Percentiles rank a stretch among this genome's conserved stretches.
These are phyloP conservation scores for Jatropha curcas DNA, from an alignment of 345 rosid genomes.

Conservation along the genomic window DNA sequence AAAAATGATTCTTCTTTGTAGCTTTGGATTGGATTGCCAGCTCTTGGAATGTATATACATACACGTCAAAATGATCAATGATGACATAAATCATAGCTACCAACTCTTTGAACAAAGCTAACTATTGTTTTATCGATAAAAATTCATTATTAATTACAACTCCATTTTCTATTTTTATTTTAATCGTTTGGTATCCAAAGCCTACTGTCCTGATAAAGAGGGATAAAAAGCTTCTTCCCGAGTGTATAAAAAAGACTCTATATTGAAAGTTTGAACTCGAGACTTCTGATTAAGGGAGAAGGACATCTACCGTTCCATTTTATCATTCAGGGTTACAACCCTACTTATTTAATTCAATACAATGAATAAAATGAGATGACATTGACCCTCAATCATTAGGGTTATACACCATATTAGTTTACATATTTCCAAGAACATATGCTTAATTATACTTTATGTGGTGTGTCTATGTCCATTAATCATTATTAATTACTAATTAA, in stretches of 20 bases:
- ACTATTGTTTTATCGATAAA: background rate
- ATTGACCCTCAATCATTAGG: constrained; percentile 6
- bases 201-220: too few species aligned
- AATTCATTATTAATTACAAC: background rate
- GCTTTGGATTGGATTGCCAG: constrained; percentile 9
- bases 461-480: background rate
- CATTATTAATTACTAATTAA: constrained; percentile 34
- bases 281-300: too few species aligned
- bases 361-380: constrained; percentile 17
- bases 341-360: background rate
- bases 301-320: too few species aligned
- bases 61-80: background rate
- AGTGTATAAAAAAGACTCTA: too few species aligned
- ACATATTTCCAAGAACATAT: background rate
- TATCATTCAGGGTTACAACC: too few species aligned
- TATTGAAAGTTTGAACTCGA: too few species aligned
- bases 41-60: background rate
- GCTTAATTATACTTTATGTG: background rate
- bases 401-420: background rate
- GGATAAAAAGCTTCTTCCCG: too few species aligned
- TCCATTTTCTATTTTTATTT: too few species aligned
- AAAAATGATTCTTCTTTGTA: too few species aligned
- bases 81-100: background rate
- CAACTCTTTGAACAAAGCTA: constrained; percentile 2
- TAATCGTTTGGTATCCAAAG: too few species aligned